Evolutionary conservation across 2,329 filamentous ascomycete species (phyloP), one percentile per base, ranked within the genome.

Genomic region (Aspergillus neotritici): DNA sequence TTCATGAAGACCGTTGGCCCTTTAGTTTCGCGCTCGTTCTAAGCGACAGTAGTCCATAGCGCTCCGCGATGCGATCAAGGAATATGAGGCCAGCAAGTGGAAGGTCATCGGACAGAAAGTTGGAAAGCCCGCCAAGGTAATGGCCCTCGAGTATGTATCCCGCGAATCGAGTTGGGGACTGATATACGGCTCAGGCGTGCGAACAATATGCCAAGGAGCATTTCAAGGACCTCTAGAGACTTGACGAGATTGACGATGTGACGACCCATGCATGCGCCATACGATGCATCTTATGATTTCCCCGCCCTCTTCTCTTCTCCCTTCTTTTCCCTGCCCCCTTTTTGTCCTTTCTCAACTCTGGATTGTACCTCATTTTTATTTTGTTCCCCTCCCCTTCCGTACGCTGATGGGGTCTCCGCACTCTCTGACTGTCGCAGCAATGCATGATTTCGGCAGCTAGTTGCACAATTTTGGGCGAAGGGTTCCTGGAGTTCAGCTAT

Each of bases 81-180:
- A 98, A 65, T 97, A 97, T 70, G 93, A 98, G 65, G 85, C 88
- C 63, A 96, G 94, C 68, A 97, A 97, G 66, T 98, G 93, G 93
- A 97, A 97, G 71, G 82, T 84, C 17, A 97, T 97, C 62, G 93
- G 93, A 30, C 84, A 87, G 66, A 97, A 97, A 69, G 88, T 98
- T 56, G 89, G 90, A 61, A 98, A 98, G 71, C 93, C 93, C 37
- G 93, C 93, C 56, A 98, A 98, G 82, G 86, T 88, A 34, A 44
- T 46, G 48, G 28, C 14, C 31, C 7, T 34, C 11, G 7, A 37
- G 14, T 28, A n/a, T 41, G 11, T 34, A 7, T 33, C 31, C 37
- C 10, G 40, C 29, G 11, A 46, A 49, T 44, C 10, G 49, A 45
- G 47, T 12, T 28, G 16, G 11, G 46, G 40, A 41, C 53, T 65